These are phyloP conservation scores for Avena sativa DNA, from an alignment of 176 grass and related monocot genomes.

Conservation along the genomic window DNA sequence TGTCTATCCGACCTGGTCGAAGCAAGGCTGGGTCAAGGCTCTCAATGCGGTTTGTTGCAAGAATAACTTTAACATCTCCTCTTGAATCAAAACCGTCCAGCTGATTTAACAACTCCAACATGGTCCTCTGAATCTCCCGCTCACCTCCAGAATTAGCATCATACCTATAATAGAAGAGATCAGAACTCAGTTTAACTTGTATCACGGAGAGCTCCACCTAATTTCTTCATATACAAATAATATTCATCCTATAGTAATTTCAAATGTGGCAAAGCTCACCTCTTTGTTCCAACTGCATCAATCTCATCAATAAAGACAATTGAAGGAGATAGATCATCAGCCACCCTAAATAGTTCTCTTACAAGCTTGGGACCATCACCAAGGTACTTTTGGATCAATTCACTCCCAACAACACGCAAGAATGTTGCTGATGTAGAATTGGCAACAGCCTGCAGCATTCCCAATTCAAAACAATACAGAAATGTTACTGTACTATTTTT, in stretches of 20 bases:
- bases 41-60: slow-evolving; percentile 84
- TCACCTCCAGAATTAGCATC: slow-evolving; percentile 91
- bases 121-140: slow-evolving; percentile 85
- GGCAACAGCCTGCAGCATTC: slow-evolving; percentile 65
- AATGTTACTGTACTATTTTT: neutral
- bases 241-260: neutral
- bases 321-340: slow-evolving; percentile 84
- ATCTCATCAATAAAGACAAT: slow-evolving; percentile 96
- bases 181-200: slow-evolving; percentile 24
- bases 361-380: slow-evolving; percentile 89
- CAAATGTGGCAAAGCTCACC: slow-evolving; percentile 46
- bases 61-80: slow-evolving; percentile 91
- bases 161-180: slow-evolving; percentile 50
- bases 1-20: slow-evolving; percentile 78
- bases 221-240: slow-evolving; percentile 27
- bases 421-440: slow-evolving; percentile 91
- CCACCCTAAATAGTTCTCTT: slow-evolving; percentile 85
- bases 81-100: slow-evolving; percentile 90
- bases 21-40: slow-evolving; percentile 83
- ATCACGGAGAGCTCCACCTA: neutral
- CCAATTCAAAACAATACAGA: neutral
- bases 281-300: slow-evolving; percentile 90
- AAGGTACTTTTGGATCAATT: slow-evolving; percentile 88
- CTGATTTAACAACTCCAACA: slow-evolving; percentile 89
- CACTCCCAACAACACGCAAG: slow-evolving; percentile 88